Conservation (phyloP, 2,329 filamentous ascomycete genomes). For the Penicillium sp. region DNA sequence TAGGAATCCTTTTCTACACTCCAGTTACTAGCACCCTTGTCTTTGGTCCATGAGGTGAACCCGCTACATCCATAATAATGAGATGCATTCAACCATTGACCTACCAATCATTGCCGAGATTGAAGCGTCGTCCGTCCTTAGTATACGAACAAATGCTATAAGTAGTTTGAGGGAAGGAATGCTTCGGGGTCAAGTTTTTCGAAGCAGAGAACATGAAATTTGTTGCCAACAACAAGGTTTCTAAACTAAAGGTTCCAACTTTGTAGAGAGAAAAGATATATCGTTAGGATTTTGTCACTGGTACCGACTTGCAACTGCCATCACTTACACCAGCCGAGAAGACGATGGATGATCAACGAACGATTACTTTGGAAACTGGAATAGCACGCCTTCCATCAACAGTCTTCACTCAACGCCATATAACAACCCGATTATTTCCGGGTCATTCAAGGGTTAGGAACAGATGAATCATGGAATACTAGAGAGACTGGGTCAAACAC, state of each 20-base stretch:
- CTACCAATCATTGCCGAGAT: conserved; percentile 19
- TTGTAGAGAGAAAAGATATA: conserved; percentile 16
- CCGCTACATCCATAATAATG: neutral
- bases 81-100: neutral
- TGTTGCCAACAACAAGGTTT: conserved; percentile 17
- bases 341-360: conserved; percentile 4
- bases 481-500: conserved; percentile 7
- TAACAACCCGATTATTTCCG: conserved; percentile 12
- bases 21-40: neutral
- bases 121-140: conserved; percentile 17
- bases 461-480: conserved; percentile 14
- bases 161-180: conserved; percentile 18
- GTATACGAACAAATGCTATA: conserved; percentile 10
- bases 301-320: conserved; percentile 9
- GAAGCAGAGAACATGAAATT: conserved; percentile 23
- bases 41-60: neutral
- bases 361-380: conserved; percentile 16
- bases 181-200: conserved; percentile 20
- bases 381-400: conserved; percentile 14
- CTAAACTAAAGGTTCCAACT: conserved; percentile 14
- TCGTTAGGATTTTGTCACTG: conserved; percentile 15
- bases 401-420: conserved; percentile 15
- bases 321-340: conserved; percentile 11
- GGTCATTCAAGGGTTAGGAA: conserved; percentile 14
- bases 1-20: too few species aligned